A percentile compares a stretch with the other conserved stretches of the same genome.
These are phyloP conservation scores for Mycena vulgaris DNA, from an alignment of 768 basidiomycete genomes.

Conservation along the genomic window DNA sequence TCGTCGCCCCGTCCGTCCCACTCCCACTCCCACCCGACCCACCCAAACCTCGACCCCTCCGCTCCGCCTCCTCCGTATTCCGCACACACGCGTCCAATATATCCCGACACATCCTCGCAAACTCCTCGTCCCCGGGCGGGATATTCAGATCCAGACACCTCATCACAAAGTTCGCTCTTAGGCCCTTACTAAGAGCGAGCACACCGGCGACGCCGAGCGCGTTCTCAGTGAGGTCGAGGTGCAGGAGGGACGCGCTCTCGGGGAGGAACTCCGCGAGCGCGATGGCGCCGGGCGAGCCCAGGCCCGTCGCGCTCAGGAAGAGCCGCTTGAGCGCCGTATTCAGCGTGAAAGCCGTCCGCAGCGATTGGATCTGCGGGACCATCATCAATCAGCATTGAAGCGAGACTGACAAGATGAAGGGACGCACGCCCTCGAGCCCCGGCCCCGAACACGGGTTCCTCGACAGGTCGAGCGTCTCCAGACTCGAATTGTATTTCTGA, in stretches of 20 bases:
- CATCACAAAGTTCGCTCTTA: constrained; percentile 89
- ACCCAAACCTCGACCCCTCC: constrained; percentile 35
- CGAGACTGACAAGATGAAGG: background rate
- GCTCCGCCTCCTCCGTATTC: constrained; percentile 92
- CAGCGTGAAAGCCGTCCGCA: constrained; percentile 93
- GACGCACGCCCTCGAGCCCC: constrained; percentile 87
- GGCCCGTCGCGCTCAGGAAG: constrained; percentile 87
- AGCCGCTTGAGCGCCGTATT: constrained; percentile 93
- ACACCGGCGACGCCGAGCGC: constrained; percentile 90
- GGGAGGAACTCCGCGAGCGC: constrained; percentile 97
- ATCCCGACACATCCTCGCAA: constrained; percentile 88
- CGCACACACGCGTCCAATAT: constrained; percentile 92
- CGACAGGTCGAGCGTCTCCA: constrained; percentile 95
- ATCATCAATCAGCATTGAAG: background rate
- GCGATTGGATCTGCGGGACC: constrained; percentile 75
- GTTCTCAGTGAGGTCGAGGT: constrained; percentile 93
- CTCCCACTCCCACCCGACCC: constrained; percentile 11
- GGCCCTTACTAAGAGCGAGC: constrained; percentile 89
- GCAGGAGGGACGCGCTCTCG: constrained; percentile 87
- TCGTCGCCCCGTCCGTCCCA: constrained; percentile 43
- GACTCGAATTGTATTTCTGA: constrained; percentile 93
- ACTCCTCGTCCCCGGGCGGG: constrained; percentile 86
- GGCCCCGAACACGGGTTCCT: constrained; percentile 96
- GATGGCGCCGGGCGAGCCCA: constrained; percentile 90
- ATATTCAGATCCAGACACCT: constrained; percentile 95